Base-by-base conservation (phyloP, 768 basidiomycete genomes). In the Pleurotus platypus region DNA sequence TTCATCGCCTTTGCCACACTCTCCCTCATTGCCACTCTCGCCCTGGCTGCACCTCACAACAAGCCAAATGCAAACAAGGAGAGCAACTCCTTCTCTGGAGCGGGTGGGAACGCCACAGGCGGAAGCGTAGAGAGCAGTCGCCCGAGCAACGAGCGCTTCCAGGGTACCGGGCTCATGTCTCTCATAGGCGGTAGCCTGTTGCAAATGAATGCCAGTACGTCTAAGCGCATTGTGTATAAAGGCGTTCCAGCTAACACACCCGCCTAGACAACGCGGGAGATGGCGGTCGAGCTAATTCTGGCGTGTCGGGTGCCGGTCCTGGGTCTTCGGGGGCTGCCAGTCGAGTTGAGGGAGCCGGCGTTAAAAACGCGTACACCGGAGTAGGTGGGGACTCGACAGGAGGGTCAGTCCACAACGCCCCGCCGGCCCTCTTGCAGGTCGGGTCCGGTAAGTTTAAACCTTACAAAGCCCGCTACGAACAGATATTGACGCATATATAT, bases 101-200 rank as follows among this genome's bases (percentile, higher is more conserved):
- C 59, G 20, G 75, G 72, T 15, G 72, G 74, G 20, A 50, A 63
- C 13, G 68, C 72, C 18, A 26, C 58, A 6, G 78, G 76, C 16
- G 79, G 78, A 4, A 64, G 67, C 4, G 70, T 73, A n/a, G 27
- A n/a, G 22, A n/a, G 20, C 15, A 24, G 15, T 20, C 57, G 62
- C 6, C 12, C 42, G 20, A 45, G 42, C 13, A 13, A 15, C 42
- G 42, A 22, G n/a, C 30, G 30, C 30, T 35, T 35, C 30, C 55
- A 56, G 11, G 39, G 18, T 11, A 58, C 59, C 18, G 69, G 65
- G 6, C 48, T 35, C 30, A 35, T 35, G 30, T 8, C 9, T 35
- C 30, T 35, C 30, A 35, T 35, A 11, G 30, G 30, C 11, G 30
- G 30, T 24, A 6, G 22, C 11, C 48, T 77, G 30, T 47, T 77